Evolutionary conservation across 2,329 filamentous ascomycete genomes (phyloP).

Genomic region (Whalleya microplaca): DNA sequence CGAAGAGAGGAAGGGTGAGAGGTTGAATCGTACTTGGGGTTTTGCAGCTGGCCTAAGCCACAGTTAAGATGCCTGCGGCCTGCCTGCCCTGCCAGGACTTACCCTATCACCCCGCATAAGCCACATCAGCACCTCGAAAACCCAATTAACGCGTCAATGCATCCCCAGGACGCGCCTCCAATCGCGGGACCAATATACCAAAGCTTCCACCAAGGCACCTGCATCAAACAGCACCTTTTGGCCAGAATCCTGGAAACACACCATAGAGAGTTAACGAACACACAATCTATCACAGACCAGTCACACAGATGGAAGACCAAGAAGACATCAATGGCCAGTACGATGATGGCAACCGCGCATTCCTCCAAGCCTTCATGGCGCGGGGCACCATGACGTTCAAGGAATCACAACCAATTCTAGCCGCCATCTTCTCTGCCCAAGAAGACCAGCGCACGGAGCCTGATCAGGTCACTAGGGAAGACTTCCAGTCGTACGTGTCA

Average conservation of each 20-base stretch:
- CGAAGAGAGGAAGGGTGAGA: too few species aligned
- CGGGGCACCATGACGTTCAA: conserved; percentile 76
- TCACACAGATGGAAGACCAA: conserved; percentile 33
- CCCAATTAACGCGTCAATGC: conserved; percentile 18
- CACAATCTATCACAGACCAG: neutral
- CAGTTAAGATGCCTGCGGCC: too few species aligned
- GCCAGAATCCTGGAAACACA: too few species aligned
- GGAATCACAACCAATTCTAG: conserved; percentile 74
- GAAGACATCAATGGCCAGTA: conserved; percentile 44
- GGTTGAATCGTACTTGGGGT: too few species aligned
- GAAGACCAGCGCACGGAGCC: conserved; percentile 41
- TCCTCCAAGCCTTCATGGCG: conserved; percentile 86
- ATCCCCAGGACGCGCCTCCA: conserved; percentile 18
- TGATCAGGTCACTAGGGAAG: conserved; percentile 68
- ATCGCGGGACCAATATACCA: conserved; percentile 10
- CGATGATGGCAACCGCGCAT: conserved; percentile 76
- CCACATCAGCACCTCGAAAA: neutral
- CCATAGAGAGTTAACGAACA: too few species aligned
- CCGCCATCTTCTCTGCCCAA: conserved; percentile 70
- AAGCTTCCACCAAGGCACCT: neutral
- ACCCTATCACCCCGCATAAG: neutral
- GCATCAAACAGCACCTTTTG: neutral
- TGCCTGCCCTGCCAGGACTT: too few species aligned
- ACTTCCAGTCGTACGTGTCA: conserved; percentile 70
- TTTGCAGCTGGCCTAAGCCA: too few species aligned